phyloP scores from a whole-genome alignment of 2,329 filamentous ascomycete species.

The Penicillium decumbens region DNA sequence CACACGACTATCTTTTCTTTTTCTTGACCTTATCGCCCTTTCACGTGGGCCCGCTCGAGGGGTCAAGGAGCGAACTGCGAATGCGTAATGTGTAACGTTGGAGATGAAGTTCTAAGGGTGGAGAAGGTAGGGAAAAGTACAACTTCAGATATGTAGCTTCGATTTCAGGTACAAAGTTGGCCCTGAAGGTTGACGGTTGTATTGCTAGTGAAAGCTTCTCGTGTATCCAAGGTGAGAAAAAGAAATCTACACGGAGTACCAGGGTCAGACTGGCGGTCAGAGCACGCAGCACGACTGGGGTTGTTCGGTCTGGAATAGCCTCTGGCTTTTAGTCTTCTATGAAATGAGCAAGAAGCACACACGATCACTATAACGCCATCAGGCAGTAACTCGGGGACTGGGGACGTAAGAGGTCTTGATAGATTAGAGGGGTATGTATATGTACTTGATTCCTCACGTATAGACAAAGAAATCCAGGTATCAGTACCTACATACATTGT shows the following conservation, averaged over 20 bases:
- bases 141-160: background rate
- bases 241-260: background rate
- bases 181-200: background rate
- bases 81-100: background rate
- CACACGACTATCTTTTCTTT: slow-evolving; percentile 20
- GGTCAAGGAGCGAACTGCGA: background rate
- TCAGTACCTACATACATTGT: background rate
- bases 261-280: slow-evolving; percentile 18
- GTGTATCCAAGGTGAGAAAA: background rate
- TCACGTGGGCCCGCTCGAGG: slow-evolving; percentile 14
- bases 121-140: background rate
- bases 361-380: background rate
- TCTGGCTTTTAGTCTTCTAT: background rate
- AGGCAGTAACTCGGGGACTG: background rate
- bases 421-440: background rate
- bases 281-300: slow-evolving; percentile 3
- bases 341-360: background rate
- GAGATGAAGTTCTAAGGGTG: background rate
- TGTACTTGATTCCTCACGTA: background rate
- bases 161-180: background rate
- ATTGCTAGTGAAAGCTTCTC: background rate
- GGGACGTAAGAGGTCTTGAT: background rate
- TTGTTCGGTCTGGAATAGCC: background rate
- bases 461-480: background rate
- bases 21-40: slow-evolving; percentile 17